Base-by-base conservation (phyloP, 495 filamentous ascomycete genomes). In the Monascus purpureus region DNA sequence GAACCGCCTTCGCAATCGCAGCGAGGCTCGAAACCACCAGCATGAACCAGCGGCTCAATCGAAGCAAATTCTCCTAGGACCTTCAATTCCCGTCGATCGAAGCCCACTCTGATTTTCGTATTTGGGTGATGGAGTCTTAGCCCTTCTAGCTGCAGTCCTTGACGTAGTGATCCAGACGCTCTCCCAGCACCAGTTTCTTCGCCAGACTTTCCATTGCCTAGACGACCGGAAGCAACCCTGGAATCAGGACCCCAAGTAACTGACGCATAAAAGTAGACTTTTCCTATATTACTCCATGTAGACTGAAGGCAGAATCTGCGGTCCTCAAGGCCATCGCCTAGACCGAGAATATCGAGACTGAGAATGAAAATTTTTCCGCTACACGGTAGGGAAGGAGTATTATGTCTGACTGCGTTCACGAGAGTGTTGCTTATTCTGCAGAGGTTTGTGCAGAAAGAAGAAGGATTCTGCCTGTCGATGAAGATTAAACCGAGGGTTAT, bases 281-380 rank as follows among this genome's bases (percentile, higher is more conserved):
- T 27, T 8, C 48, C 43, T 19, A 59, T 39, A 12, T 40, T 31
- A 6, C 39, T 26, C 61, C 61, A 63, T 3, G 52, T 56, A 4
- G 41, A 25, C 1, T 33, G 42, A 3, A 61, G 32, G 19, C 47
- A 51, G 15, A 52, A 57, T 4, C 35, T 39, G 1, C 25, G 3
- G 41, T 52, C 42, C 0, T 37, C 43, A 14, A 41, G 30, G 2
- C 36, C 26, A 2, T 33, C 18, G 13, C 34, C 31, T n/a, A 42
- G 35, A 11, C 32, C 13, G 4, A 59, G 25, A 11, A 63, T 38
- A 9, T 28, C 32, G 7, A 40, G 35, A 20, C 52, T 40, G 14
- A 65, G 35, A 29, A 65, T 43, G 33, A 65, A 56, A 5, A 65
- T 51, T 8, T 41, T 50, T 8, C 53, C 57, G 1, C 20, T 31